Evolutionary conservation across 352 stramenopile genomes (phyloP).

Genomic region (Phytophthora pini): DNA sequence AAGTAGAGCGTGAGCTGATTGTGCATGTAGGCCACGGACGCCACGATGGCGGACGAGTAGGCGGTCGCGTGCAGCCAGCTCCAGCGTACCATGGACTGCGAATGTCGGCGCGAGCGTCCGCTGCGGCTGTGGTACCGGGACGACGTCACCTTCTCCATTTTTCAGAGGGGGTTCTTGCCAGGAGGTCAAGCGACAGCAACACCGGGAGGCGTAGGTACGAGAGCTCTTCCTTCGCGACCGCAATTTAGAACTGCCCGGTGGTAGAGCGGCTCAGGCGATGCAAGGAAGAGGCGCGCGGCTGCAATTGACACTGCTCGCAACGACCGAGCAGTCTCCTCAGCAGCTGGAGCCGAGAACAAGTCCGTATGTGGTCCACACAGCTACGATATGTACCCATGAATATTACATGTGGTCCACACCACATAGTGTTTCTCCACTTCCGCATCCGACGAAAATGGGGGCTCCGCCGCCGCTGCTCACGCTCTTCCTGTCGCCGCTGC

Average conservation of each 20-base stretch:
- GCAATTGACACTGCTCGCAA: constrained; percentile 7
- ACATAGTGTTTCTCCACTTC: constrained; percentile 1
- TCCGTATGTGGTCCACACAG: not conserved
- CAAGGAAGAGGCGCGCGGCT: constrained; percentile 5
- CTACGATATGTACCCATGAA: not conserved
- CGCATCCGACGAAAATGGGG: constrained; percentile 2
- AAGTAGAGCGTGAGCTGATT: constrained; percentile 53
- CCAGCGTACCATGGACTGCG: constrained; percentile 54
- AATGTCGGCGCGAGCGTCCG: constrained; percentile 23
- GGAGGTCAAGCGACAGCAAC: not conserved
- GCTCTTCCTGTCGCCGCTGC: constrained; percentile 29
- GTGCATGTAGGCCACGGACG: constrained; percentile 78
- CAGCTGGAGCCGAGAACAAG: not conserved
- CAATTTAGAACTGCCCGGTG: constrained; percentile 27
- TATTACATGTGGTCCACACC: not conserved
- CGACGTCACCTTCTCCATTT: constrained; percentile 25
- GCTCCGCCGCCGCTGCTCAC: constrained; percentile 6
- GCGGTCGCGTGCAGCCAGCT: constrained; percentile 78
- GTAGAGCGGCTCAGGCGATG: not conserved
- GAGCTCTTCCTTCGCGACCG: constrained; percentile 1
- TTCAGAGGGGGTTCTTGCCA: not conserved
- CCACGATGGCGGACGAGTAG: constrained; percentile 72
- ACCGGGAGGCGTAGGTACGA: not conserved
- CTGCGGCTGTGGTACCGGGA: constrained; percentile 10
- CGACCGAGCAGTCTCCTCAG: constrained; percentile 10